phyloP scores from a whole-genome alignment of 1,139 yeast species.

The Candida sp. region DNA sequence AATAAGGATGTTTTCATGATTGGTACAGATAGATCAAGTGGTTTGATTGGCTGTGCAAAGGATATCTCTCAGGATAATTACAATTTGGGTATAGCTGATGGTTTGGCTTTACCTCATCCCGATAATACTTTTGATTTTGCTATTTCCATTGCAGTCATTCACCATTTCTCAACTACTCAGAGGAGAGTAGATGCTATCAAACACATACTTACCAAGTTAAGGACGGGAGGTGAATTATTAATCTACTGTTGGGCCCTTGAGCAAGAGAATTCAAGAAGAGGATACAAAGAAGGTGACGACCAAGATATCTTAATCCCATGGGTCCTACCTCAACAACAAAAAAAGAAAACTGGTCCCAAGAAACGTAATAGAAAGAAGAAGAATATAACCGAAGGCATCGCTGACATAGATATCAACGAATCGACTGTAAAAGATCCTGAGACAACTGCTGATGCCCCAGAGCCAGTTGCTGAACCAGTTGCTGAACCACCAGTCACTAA shows the following conservation, averaged over 20 bases:
- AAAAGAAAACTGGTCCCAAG: slow-evolving; percentile 18
- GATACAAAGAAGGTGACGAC: slow-evolving; percentile 85
- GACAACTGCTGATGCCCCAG: slow-evolving; percentile 7
- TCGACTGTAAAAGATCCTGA: slow-evolving; percentile 11
- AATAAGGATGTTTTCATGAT: slow-evolving; percentile 65
- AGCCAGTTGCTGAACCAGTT: slow-evolving; percentile 14
- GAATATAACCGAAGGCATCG: too few relatives aligned
- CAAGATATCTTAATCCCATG: slow-evolving; percentile 96
- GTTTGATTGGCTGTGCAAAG: slow-evolving; percentile 70
- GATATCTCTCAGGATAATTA: slow-evolving; percentile 34
- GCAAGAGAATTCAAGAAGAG: slow-evolving; percentile 81
- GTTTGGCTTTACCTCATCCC: slow-evolving; percentile 66
- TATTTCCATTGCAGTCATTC: slow-evolving; percentile 92
- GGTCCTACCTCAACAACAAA: slow-evolving; percentile 59
- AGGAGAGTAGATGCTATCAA: slow-evolving; percentile 73
- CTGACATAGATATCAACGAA: too few relatives aligned
- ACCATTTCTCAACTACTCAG: slow-evolving; percentile 85
- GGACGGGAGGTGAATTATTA: slow-evolving; percentile 62
- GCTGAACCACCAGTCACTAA: slow-evolving; percentile 44
- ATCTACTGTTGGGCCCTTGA: slow-evolving; percentile 97
- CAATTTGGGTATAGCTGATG: slow-evolving; percentile 68
- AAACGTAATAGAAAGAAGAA: slow-evolving; percentile 5
- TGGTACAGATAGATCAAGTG: slow-evolving; percentile 84
- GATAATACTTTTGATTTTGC: slow-evolving; percentile 74
- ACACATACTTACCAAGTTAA: slow-evolving; percentile 62